Percentiles rank a stretch among this genome's conserved stretches.
phyloP scores from a whole-genome alignment of 1,139 yeast genomes.

The Suhomyces ambrosiae region DNA sequence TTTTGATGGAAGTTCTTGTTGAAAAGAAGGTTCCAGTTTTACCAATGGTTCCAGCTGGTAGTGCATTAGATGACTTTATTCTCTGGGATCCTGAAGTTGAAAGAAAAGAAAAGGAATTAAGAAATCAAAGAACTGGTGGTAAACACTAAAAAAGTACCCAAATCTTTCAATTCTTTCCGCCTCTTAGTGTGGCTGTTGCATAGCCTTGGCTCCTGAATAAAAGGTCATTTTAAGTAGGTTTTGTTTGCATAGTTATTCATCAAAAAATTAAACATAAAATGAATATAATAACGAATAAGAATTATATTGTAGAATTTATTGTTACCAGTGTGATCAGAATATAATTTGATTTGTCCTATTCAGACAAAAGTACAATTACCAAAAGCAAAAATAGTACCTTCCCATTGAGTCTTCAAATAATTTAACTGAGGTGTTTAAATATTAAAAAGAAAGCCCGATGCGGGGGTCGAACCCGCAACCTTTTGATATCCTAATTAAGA shows the following conservation, averaged over 20 bases:
- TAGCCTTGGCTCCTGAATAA: neutral
- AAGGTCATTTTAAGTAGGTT: conserved; percentile 1
- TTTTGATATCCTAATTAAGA: conserved; percentile 22
- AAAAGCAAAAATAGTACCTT: too few species aligned
- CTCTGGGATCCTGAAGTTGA: conserved; percentile 81
- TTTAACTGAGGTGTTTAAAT: too few species aligned
- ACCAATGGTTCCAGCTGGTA: conserved; percentile 98
- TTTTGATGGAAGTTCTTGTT: conserved; percentile 84
- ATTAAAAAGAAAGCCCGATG: conserved; percentile 18
- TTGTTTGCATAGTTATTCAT: conserved; percentile 5
- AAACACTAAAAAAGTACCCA: conserved; percentile 36
- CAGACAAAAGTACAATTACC: too few species aligned
- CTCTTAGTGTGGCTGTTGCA: conserved; percentile 1
- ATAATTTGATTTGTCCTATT: too few species aligned
- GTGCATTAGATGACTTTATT: conserved; percentile 90
- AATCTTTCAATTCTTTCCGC: conserved; percentile 6
- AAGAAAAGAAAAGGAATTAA: conserved; percentile 66
- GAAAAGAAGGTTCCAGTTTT: conserved; percentile 97
- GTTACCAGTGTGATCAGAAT: too few species aligned
- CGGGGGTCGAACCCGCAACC: conserved; percentile 25
- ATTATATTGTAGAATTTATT: too few species aligned
- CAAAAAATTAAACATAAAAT: neutral
- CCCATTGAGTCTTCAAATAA: too few species aligned
- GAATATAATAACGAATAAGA: neutral
- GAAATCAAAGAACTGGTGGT: conserved; percentile 62